phyloP scores from a whole-genome alignment of 805 yeast species.

The Zygosaccharomyces siamensis region DNA sequence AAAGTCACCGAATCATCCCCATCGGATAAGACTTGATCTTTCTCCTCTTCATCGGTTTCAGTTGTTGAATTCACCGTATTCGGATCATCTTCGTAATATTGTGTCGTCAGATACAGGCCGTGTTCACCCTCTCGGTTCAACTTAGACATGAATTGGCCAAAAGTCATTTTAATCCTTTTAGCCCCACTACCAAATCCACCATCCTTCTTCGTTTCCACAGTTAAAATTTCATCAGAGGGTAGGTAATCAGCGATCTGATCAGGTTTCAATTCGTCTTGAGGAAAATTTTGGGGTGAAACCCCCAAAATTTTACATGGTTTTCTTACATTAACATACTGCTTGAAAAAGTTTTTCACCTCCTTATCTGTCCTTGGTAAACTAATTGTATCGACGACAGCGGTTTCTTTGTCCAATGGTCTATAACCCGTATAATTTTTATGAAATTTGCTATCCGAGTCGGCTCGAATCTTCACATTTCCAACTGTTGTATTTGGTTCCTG shows the following conservation, averaged over 20 bases:
- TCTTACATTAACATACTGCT: conserved; percentile 38
- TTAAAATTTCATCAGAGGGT: conserved; percentile 37
- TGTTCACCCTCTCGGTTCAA: conserved; percentile 40
- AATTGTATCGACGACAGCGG: conserved; percentile 17
- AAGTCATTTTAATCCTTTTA: conserved; percentile 46
- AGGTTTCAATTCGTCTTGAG: conserved; percentile 34
- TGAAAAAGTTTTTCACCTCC: conserved; percentile 35
- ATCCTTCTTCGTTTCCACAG: conserved; percentile 52
- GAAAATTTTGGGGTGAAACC: conserved; percentile 31
- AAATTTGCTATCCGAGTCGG: conserved; percentile 11
- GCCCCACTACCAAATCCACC: conserved; percentile 71
- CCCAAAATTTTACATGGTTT: conserved; percentile 50
- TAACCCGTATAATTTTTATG: conserved; percentile 19
- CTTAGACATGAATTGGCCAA: conserved; percentile 44
- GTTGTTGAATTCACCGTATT: conserved; percentile 22
- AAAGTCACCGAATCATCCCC: conserved; percentile 23
- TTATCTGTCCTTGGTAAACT: conserved; percentile 20
- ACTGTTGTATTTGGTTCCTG: not conserved
- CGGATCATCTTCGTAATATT: conserved; percentile 47
- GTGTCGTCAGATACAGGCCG: conserved; percentile 61
- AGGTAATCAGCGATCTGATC: conserved; percentile 38
- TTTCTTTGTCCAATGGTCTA: conserved; percentile 8
- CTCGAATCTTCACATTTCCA: not conserved
- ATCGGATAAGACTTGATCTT: conserved; percentile 16
- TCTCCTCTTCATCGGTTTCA: conserved; percentile 22